phyloP scores from a whole-genome alignment of 1,284 basidiomycete genomes.

The Ustilago nuda region DNA sequence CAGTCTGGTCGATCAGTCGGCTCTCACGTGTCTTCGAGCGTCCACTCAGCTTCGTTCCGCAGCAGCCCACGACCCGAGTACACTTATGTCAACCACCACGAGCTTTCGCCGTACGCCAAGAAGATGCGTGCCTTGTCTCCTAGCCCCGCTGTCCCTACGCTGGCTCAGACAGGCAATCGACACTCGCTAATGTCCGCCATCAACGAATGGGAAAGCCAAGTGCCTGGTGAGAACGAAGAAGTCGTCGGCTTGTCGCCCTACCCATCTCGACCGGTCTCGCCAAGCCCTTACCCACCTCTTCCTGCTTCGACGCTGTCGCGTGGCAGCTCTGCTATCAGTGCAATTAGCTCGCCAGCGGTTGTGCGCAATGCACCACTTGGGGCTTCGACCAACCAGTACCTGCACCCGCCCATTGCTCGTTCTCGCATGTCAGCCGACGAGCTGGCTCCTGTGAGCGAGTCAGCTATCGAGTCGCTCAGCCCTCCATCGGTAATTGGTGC shows the following conservation, averaged over 20 bases:
- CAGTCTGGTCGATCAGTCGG: conserved; percentile 48
- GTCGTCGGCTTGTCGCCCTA: conserved; percentile 21
- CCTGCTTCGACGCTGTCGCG: conserved; percentile 53
- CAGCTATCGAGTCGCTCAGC: conserved; percentile 29
- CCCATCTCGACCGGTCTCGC: conserved; percentile 38
- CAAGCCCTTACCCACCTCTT: conserved; percentile 41
- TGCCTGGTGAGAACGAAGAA: conserved; percentile 26
- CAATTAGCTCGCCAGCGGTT: conserved; percentile 48
- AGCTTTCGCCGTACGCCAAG: conserved; percentile 49
- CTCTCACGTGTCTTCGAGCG: conserved; percentile 55
- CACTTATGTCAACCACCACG: conserved; percentile 51
- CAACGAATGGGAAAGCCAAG: conserved; percentile 64
- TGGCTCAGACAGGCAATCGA: conserved; percentile 37
- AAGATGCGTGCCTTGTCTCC: conserved; percentile 57
- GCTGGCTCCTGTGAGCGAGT: conserved; percentile 19
- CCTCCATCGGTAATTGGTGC: conserved; percentile 15
- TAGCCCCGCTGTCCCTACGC: conserved; percentile 31
- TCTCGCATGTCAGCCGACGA: conserved; percentile 43
- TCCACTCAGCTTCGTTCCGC: conserved; percentile 41
- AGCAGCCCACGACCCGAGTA: conserved; percentile 46
- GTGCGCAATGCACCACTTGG: conserved; percentile 63
- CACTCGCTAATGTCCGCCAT: conserved; percentile 62
- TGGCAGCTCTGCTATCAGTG: conserved; percentile 50
- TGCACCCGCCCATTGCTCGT: conserved; percentile 50
- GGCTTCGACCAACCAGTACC: conserved; percentile 60